These are phyloP conservation scores for Rhynchospora tenuis DNA, from an alignment of 176 grass and related monocot genomes.

Conservation along the genomic window DNA sequence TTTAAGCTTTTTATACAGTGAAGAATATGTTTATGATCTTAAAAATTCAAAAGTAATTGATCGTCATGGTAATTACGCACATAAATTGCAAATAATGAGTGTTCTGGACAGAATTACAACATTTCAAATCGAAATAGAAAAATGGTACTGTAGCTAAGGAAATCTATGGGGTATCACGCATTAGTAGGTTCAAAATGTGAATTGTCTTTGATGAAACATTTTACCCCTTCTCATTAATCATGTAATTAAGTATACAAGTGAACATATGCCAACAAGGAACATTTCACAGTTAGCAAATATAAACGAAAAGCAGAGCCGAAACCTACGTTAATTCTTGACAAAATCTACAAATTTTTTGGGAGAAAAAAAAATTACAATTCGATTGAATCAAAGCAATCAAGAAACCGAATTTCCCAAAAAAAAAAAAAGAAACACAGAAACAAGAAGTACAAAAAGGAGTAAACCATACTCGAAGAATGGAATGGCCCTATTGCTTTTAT, in stretches of 20 bases:
- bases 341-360: slow-evolving; percentile 1
- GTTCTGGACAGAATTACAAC: too few relatives aligned
- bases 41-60: too few relatives aligned
- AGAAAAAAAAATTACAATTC: slow-evolving; percentile 23
- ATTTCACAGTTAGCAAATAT: not conserved
- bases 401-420: slow-evolving; percentile 10
- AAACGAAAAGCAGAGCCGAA: not conserved
- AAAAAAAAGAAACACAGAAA: not conserved
- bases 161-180: too few relatives aligned
- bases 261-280: not conserved
- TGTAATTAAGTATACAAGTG: not conserved
- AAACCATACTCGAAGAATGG: not conserved
- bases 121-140: too few relatives aligned
- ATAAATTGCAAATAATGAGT: too few relatives aligned
- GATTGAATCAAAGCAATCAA: slow-evolving; percentile 16
- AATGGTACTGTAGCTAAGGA: too few relatives aligned
- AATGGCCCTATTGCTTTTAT: slow-evolving; percentile 4
- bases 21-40: too few relatives aligned
- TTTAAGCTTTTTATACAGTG: too few relatives aligned
- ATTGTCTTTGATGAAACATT: too few relatives aligned
- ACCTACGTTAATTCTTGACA: not conserved
- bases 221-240: not conserved
- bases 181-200: too few relatives aligned
- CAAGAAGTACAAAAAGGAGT: not conserved
- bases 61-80: too few relatives aligned